Base-by-base conservation (phyloP, 257 asterid species). In the Avicennia marina region DNA sequence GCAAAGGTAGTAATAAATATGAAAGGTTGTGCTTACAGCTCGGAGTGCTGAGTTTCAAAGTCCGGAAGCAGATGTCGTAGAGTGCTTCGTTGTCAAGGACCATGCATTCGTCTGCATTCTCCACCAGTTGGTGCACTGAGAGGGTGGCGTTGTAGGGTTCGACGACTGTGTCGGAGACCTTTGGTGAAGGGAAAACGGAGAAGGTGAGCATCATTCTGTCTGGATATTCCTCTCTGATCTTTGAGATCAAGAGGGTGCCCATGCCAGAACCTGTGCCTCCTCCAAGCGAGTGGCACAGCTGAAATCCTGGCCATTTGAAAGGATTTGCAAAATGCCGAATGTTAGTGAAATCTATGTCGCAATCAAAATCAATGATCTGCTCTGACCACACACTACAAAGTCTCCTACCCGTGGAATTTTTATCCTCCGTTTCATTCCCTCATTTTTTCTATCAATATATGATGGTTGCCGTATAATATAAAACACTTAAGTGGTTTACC, bases 131-230 rank as follows among this genome's bases (percentile, higher is more conserved):
- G 58, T 82, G 86, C 26, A 82, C 86, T 0, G 90, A 82, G 21
- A 79, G 80, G 2, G 90, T 82, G 12, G 90, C 90, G 7, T 79
- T 82, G 45, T 82, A 82, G 25, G 90, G 90, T 53, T 79, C 90
- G 0, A 79, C 86, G 4, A 82, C 86, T 15, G 84, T 82, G 78
- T 79, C 86, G 13, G 90, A 82, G 58, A 82, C 90, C 73, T 82
- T 82, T 1, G 90, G 90, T 20, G 90, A 82, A 31, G 90, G 90
- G 63, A 82, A 82, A 47, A 79, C 90, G 0, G 86, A 82, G 76
- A 82, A 82, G 29, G 90, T 82, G 69, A 82, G 90, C 90, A 82
- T 79, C 90, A 82, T 79, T 24, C 83, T 79, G 56, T 82, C 86
- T 0, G 86, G 90, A 25, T 71, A 79, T 73, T 82, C 90, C 72